Percentiles rank a stretch among this genome's conserved stretches.
phyloP scores from a whole-genome alignment of 108 stramenopile genomes.

The Discostella pseudostelligera region DNA sequence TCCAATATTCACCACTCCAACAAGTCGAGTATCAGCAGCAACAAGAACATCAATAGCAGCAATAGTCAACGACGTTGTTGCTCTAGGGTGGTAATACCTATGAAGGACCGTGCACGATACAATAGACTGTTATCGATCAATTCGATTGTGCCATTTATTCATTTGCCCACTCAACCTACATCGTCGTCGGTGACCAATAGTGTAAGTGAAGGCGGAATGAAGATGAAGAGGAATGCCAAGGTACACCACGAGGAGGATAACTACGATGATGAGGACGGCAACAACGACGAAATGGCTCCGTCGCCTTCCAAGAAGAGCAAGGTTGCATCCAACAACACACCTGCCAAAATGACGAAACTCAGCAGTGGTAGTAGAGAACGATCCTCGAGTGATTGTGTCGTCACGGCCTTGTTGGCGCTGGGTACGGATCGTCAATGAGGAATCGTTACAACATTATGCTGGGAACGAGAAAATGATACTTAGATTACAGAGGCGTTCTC shows the following conservation, averaged over 20 bases:
- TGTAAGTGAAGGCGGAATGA: conserved; percentile 1
- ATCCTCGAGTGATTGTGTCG: conserved; percentile 5
- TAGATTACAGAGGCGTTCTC: too few species aligned
- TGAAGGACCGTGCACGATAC: conserved; percentile 23
- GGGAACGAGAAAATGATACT: too few species aligned
- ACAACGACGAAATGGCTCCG: neutral
- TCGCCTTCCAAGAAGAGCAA: conserved; percentile 3
- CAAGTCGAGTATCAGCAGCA: neutral
- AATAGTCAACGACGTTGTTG: neutral
- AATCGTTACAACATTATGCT: too few species aligned
- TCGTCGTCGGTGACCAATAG: neutral
- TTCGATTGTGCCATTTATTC: conserved; percentile 41
- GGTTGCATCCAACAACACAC: neutral
- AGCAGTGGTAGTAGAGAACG: neutral
- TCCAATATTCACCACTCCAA: too few species aligned
- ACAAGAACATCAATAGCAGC: neutral
- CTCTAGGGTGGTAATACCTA: neutral
- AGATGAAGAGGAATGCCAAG: conserved; percentile 8
- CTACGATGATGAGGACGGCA: neutral
- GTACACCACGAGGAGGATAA: neutral
- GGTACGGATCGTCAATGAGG: conserved; percentile 15
- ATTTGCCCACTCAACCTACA: conserved; percentile 9
- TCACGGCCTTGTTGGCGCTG: conserved; percentile 12
- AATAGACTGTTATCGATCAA: conserved; percentile 31
- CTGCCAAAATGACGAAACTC: too few species aligned